Evolutionary conservation across 2,329 filamentous ascomycete genomes (phyloP).

Genomic region (Aureobasidium sp.): DNA sequence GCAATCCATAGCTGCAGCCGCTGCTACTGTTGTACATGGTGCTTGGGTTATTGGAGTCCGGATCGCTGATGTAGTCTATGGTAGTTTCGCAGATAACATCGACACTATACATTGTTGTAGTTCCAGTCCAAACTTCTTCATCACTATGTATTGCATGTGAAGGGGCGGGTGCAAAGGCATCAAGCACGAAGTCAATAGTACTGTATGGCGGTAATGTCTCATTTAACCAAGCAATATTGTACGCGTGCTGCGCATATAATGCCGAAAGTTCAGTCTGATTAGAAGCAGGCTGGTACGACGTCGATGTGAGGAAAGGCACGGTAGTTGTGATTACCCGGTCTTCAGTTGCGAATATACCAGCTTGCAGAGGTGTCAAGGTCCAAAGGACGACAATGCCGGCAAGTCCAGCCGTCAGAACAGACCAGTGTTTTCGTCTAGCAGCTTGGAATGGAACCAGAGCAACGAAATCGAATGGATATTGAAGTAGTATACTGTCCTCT

Average conservation of each 20-base stretch:
- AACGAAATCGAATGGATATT: conserved; percentile 48
- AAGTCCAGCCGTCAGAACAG: conserved; percentile 42
- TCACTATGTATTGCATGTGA: conserved; percentile 10
- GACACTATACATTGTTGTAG: conserved; percentile 28
- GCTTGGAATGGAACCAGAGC: conserved; percentile 39
- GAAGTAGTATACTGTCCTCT: conserved; percentile 42
- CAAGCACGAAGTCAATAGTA: conserved; percentile 34
- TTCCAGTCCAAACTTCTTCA: conserved; percentile 21
- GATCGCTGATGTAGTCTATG: conserved; percentile 3
- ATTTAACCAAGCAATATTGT: conserved; percentile 41
- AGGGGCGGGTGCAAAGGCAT: conserved; percentile 34
- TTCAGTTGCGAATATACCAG: conserved; percentile 44
- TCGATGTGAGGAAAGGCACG: conserved; percentile 21
- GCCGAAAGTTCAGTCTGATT: conserved; percentile 24
- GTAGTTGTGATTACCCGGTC: conserved; percentile 14
- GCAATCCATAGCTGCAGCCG: conserved; percentile 3
- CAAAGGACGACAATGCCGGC: conserved; percentile 48
- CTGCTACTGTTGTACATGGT: background rate
- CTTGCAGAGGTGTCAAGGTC: conserved; percentile 49
- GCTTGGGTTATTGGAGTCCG: background rate
- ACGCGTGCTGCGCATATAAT: conserved; percentile 38
- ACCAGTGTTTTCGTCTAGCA: conserved; percentile 36
- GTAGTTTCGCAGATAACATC: conserved; percentile 29
- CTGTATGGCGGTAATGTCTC: conserved; percentile 41
- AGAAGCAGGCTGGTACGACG: conserved; percentile 26